Base-by-base conservation (phyloP, 176 grass and related monocot genomes). In the Aegilops bicornis region DNA sequence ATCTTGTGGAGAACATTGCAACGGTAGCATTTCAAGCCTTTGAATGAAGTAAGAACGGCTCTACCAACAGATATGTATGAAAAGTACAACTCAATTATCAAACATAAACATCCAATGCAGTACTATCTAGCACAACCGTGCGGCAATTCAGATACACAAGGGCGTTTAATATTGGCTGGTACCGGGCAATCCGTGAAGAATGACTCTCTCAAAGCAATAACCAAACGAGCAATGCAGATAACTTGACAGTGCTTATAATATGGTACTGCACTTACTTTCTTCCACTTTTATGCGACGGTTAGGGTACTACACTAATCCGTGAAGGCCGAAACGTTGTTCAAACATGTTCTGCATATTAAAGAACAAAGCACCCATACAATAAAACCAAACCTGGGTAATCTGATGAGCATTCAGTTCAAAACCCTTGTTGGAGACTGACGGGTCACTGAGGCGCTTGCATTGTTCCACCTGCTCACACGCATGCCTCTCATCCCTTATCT, bases 391-490 rank as follows among this genome's bases (percentile, higher is more conserved):
- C 93, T 98, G 86, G 3, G 83, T 25, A 85, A 94, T 88, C 47
- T 89, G 86, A 82, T 52, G 78, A 74, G 93, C 84, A 67, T 88
- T 24, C 3, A 88, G 22, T 81, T 94, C 91, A 73, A 94, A 96
- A 81, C 66, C 80, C 14, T 82, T 90, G 66, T 47, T 90, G 36
- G 68, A 85, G 20, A 80, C 20, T 78, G 93, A 92, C 45, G 83
- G 84, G 76, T 94, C 88, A 39, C 84, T 84, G 68, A 98, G 87
- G 52, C 79, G 80, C 54, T 47, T 83, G 65, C 88, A 96, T 29
- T 85, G 76, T 43, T 94, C 93, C 88, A 98, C 60, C 60, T 69
- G 83, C 76, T 94, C 81, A 10, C 91, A 91, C 77, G 91, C 86
- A 69, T 88, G 42, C 79, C 73, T 95, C 61, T 95, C 88, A 64